Evolutionary conservation across 2,329 filamentous ascomycete genomes (phyloP).

Genomic region (Fusarium devonianum): DNA sequence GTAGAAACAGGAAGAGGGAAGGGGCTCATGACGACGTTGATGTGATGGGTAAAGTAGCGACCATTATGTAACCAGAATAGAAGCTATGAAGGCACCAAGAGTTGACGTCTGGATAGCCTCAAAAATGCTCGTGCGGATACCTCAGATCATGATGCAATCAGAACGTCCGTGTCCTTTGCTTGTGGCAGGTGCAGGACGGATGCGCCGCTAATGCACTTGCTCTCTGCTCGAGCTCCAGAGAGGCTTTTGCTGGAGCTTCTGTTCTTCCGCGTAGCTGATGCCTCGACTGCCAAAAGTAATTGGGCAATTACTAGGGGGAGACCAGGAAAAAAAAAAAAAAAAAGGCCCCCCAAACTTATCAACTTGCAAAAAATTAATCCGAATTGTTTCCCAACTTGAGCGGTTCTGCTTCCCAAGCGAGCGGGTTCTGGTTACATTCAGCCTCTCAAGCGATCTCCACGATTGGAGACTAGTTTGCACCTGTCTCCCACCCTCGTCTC

Average conservation of each 20-base stretch:
- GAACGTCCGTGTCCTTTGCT: slow-evolving; percentile 6
- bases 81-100: slow-evolving; percentile 17
- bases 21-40: slow-evolving; percentile 25
- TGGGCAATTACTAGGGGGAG: too few species aligned
- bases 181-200: slow-evolving; percentile 13
- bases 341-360: slow-evolving; percentile 5
- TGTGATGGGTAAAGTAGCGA: too few species aligned
- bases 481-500: slow-evolving; percentile 24
- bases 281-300: background rate
- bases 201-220: slow-evolving; percentile 30
- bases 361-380: slow-evolving; percentile 9
- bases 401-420: slow-evolving; percentile 9
- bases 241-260: slow-evolving; percentile 35
- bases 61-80: slow-evolving; percentile 4
- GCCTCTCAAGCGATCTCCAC: slow-evolving; percentile 7
- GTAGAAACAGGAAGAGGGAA: slow-evolving; percentile 12
- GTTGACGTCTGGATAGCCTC: slow-evolving; percentile 3
- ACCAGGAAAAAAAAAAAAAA: slow-evolving; percentile 18
- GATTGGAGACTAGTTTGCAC: slow-evolving; percentile 4
- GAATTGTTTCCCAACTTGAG: background rate
- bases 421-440: slow-evolving; percentile 4
- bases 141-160: slow-evolving; percentile 6
- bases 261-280: slow-evolving; percentile 33
- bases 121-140: slow-evolving; percentile 2
- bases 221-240: slow-evolving; percentile 10